These are phyloP conservation scores for Debaryomyces tyrocola DNA, from an alignment of 805 yeast species.

Conservation along the genomic window DNA sequence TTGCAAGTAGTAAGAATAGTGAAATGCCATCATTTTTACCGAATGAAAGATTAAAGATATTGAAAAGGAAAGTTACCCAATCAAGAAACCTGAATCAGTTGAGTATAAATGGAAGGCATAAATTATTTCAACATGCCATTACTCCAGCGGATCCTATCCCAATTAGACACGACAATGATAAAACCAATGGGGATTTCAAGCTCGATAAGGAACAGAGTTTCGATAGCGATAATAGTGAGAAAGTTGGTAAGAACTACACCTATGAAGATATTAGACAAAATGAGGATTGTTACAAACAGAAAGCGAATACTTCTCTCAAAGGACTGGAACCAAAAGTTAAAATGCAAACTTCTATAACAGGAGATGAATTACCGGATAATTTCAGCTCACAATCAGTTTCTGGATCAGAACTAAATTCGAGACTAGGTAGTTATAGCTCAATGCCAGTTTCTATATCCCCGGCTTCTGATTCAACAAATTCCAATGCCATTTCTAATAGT, in stretches of 20 bases:
- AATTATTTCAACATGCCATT: constrained; percentile 18
- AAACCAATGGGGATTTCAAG: too few species aligned
- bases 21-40: constrained; percentile 18
- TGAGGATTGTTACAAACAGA: too few species aligned
- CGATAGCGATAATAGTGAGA: too few species aligned
- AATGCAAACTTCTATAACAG: too few species aligned
- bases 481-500: too few species aligned
- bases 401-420: background rate
- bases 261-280: too few species aligned
- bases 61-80: constrained; percentile 18
- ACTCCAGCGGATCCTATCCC: constrained; percentile 20
- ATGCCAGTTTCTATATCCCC: too few species aligned
- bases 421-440: background rate
- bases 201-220: too few species aligned
- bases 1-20: background rate
- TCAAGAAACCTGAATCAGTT: background rate
- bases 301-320: too few species aligned
- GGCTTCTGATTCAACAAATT: too few species aligned
- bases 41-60: constrained; percentile 23
- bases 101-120: constrained; percentile 6
- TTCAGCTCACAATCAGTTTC: background rate
- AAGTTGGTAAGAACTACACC: too few species aligned
- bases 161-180: background rate
- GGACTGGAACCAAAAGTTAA: too few species aligned
- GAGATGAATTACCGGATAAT: constrained; percentile 3